Conservation (phyloP, 192 early-diverging fungal species). For the Rhizophagus sp. region DNA sequence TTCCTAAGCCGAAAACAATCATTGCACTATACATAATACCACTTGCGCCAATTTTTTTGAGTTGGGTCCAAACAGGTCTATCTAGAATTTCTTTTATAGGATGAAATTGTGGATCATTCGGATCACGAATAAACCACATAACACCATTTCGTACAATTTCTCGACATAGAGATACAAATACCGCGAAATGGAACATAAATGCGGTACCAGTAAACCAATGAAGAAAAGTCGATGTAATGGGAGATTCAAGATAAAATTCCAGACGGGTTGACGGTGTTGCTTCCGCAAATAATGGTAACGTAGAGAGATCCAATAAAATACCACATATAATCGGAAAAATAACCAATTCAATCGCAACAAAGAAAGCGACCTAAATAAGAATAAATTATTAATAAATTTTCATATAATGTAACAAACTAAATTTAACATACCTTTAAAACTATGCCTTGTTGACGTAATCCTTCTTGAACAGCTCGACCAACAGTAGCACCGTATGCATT, state of each 20-base stretch:
- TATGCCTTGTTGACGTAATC: conserved; percentile 51
- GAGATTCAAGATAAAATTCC: conserved; percentile 58
- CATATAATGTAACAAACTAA: background rate
- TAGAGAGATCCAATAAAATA: conserved; percentile 78
- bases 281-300: conserved; percentile 72
- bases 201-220: conserved; percentile 93
- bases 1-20: conserved; percentile 74
- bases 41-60: conserved; percentile 82
- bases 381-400: background rate
- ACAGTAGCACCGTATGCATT: conserved; percentile 47
- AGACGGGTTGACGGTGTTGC: conserved; percentile 59
- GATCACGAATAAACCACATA: conserved; percentile 98
- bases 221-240: conserved; percentile 69
- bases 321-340: conserved; percentile 90
- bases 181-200: conserved; percentile 94
- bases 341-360: conserved; percentile 85
- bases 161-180: conserved; percentile 79
- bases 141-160: conserved; percentile 88
- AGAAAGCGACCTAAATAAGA: conserved; percentile 69
- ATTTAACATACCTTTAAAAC: conserved; percentile 54
- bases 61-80: conserved; percentile 68
- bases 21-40: conserved; percentile 83
- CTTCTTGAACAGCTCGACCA: conserved; percentile 43
- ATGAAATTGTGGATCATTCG: conserved; percentile 92
- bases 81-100: conserved; percentile 93